phyloP scores from a whole-genome alignment of 2,329 filamentous ascomycete species.

The Cylindrodendrum hubeiense region DNA sequence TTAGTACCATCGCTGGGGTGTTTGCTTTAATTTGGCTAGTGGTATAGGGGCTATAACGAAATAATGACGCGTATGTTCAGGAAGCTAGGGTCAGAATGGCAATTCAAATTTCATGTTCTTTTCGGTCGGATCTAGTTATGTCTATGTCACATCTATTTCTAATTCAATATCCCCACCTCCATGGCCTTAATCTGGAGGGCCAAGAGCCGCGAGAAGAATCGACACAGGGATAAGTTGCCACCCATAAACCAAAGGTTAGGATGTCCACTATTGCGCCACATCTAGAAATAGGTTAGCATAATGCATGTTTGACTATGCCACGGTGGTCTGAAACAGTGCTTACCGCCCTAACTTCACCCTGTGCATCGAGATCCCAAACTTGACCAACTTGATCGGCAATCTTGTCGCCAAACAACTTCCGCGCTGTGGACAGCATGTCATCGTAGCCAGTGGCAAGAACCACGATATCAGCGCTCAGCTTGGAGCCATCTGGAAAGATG shows the following conservation, averaged over 20 bases:
- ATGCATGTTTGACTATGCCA: fast-evolving
- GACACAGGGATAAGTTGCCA: conserved; percentile 23
- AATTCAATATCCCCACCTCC: conserved; percentile 8
- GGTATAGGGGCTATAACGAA: too few relatives aligned
- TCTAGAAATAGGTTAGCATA: not conserved
- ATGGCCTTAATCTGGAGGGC: conserved; percentile 30
- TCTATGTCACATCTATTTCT: not conserved
- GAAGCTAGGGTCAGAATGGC: too few relatives aligned
- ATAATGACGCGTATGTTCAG: too few relatives aligned
- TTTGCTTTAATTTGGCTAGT: too few relatives aligned
- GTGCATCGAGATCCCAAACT: conserved; percentile 24
- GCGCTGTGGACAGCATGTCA: conserved; percentile 51
- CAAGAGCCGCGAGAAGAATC: conserved; percentile 22
- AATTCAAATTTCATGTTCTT: too few relatives aligned
- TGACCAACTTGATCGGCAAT: conserved; percentile 42
- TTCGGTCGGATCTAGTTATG: too few relatives aligned
- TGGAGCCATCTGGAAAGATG: conserved; percentile 48
- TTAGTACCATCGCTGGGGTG: too few relatives aligned
- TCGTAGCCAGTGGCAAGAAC: conserved; percentile 58
- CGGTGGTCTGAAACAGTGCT: not conserved
- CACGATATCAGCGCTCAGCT: conserved; percentile 55
- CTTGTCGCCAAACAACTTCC: conserved; percentile 52
- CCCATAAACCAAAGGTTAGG: conserved; percentile 30
- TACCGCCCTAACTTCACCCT: conserved; percentile 27
- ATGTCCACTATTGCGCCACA: conserved; percentile 29